Evolutionary conservation across 2,329 filamentous ascomycete species (phyloP).

Genomic region (Colletotrichum coccodes): DNA sequence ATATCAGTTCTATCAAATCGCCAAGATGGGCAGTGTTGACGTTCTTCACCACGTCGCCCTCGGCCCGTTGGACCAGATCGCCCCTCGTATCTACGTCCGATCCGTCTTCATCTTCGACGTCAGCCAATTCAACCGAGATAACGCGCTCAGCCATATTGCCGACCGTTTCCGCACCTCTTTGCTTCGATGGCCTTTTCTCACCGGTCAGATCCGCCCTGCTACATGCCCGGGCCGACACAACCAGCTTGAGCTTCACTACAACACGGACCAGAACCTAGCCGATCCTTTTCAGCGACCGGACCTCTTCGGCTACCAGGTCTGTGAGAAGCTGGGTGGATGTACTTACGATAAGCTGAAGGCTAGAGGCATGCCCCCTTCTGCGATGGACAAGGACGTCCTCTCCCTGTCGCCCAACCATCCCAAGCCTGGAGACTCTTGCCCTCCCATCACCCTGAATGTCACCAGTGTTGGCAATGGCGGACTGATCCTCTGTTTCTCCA

Average conservation of each 20-base stretch:
- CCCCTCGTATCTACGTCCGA: conserved; percentile 24
- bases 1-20: background rate
- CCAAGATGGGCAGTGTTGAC: background rate
- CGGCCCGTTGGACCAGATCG: conserved; percentile 19
- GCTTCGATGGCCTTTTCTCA: conserved; percentile 13
- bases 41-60: background rate
- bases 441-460: conserved; percentile 13
- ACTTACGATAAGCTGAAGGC: background rate
- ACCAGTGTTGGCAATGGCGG: background rate
- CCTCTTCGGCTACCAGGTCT: background rate
- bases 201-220: conserved; percentile 9
- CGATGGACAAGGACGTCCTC: conserved; percentile 25
- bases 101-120: conserved; percentile 5
- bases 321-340: background rate
- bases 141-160: background rate
- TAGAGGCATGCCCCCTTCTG: background rate
- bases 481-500: conserved; percentile 45
- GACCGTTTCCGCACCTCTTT: background rate
- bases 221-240: background rate
- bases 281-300: background rate
- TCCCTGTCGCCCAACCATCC: conserved; percentile 20
- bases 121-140: background rate
- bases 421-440: conserved; percentile 12
- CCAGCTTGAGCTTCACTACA: conserved; percentile 14
- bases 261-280: background rate